Evolutionary conservation across 441 rosid species (phyloP), one percentile per base, ranked within the genome.

Genomic region (Gossypium lobatum): DNA sequence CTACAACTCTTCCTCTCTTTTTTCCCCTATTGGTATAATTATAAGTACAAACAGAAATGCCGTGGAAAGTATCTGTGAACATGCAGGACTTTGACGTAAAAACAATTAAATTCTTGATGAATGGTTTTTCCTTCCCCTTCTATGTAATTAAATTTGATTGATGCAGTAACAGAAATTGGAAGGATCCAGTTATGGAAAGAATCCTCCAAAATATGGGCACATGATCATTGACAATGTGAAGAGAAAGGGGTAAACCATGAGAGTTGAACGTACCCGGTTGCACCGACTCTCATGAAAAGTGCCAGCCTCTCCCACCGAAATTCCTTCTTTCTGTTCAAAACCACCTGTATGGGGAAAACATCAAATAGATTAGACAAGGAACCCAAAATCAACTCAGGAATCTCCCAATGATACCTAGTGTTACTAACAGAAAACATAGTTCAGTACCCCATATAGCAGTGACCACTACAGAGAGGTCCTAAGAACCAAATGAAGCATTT

Each of bases 301-400:
- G 91, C 80, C 74, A 92, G 85, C 79, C 93, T 86, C 77, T 88
- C 90, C 97, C 98, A 95, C 64, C 80, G 91, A 70, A 95, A 91
- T 84, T 95, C 97, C 84, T 89, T 95, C 79, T 79, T 87, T 84
- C 76, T 90, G 80, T 84, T 88, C 53, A 95, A 86, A 69, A 92
- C 88, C 67, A 88, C 98, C 98, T 95, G 74, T 18, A 64, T 62
- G 76, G 46, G 71, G 45, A 74, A 72, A 72, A 67, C 46, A 37
- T 73, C 53, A 61, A 58, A 14, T 55, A 70, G 55, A 52, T 61
- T 61, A 61, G 53, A 70, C 37, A 50, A 37, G 31, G 13, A 75
- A 63, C 71, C 42, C 21, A 72, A 64, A 67, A 57, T 69, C 50
- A 34, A 77, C 48, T 70, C 57, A 16, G 20, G 53, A 71, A 62